Evolutionary conservation across 2,329 filamentous ascomycete species (phyloP).

Genomic region (Diaporthe nobilis): DNA sequence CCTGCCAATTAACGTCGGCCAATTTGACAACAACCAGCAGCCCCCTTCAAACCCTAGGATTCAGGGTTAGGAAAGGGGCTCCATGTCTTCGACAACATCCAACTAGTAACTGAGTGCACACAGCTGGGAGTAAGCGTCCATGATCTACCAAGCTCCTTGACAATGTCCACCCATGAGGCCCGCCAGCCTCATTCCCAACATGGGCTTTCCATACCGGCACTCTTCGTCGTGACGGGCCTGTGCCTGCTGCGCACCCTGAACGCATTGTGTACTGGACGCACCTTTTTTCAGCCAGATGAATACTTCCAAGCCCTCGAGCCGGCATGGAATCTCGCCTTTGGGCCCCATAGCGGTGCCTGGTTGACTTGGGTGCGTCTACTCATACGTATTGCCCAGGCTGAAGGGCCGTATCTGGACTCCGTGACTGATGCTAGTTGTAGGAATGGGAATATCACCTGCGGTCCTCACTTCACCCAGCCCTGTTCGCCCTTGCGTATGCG

Average conservation of each 20-base stretch:
- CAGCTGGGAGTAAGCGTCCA: not conserved
- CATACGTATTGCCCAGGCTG: not conserved
- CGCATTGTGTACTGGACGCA: conserved; percentile 78
- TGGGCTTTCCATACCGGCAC: conserved; percentile 39
- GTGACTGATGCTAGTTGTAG: conserved; percentile 60
- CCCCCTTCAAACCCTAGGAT: not conserved
- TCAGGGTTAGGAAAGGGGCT: conserved; percentile 12
- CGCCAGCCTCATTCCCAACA: conserved; percentile 40
- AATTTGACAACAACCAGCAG: conserved; percentile 24
- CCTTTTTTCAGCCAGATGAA: conserved; percentile 98
- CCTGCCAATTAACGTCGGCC: conserved; percentile 22
- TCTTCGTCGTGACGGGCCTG: conserved; percentile 55
- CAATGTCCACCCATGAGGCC: conserved; percentile 36
- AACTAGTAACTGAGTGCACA: not conserved
- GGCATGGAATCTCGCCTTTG: conserved; percentile 91
- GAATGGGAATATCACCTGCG: conserved; percentile 93
- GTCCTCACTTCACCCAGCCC: conserved; percentile 89
- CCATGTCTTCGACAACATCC: not conserved
- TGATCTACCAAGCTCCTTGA: conserved; percentile 18
- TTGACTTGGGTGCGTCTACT: conserved; percentile 87
- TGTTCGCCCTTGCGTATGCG: conserved; percentile 85
- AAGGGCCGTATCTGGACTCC: conserved; percentile 36
- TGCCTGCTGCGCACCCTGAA: conserved; percentile 84
- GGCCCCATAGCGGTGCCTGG: conserved; percentile 83
- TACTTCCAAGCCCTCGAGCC: conserved; percentile 97